phyloP scores from a whole-genome alignment of 306 rosid genomes.

The Cyamopsis tetragonoloba region DNA sequence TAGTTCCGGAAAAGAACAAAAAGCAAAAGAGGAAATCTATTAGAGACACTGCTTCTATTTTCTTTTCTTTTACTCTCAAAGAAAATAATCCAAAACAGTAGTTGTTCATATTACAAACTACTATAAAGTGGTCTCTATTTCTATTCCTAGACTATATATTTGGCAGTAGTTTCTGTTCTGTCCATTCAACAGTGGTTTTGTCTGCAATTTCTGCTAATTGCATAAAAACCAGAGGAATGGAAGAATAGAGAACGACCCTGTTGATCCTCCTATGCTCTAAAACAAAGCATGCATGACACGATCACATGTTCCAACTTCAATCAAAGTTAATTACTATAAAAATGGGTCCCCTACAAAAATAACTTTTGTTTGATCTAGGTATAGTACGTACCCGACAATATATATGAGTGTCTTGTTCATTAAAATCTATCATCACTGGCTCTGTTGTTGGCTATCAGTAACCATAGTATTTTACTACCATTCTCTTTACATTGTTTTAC shows the following conservation, averaged over 20 bases:
- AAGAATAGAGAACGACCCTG: not conserved
- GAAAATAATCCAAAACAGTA: not conserved
- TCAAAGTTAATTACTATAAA: too few species aligned
- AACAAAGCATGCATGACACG: not conserved
- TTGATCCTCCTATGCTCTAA: not conserved
- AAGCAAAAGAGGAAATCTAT: conserved; percentile 14
- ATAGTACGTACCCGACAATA: too few species aligned
- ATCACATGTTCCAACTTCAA: conserved; percentile 22
- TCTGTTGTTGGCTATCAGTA: too few species aligned
- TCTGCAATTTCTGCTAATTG: not conserved
- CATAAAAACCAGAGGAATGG: not conserved
- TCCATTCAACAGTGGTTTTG: conserved; percentile 16
- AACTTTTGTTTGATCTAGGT: not conserved
- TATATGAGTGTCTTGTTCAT: not conserved
- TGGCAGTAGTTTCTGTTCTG: too few species aligned
- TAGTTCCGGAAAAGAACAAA: conserved; percentile 37
- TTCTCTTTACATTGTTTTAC: too few species aligned
- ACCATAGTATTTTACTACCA: too few species aligned
- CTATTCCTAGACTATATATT: too few species aligned
- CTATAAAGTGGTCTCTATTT: conserved; percentile 14
- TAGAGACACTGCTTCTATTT: conserved; percentile 17
- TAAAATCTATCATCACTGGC: not conserved
- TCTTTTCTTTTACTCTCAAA: not conserved
- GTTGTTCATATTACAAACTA: too few species aligned
- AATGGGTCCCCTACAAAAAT: conserved; percentile 8